Evolutionary conservation across 2,329 filamentous ascomycete genomes (phyloP), one percentile per base, ranked within the genome.

Genomic region (Aspergillus awamori): DNA sequence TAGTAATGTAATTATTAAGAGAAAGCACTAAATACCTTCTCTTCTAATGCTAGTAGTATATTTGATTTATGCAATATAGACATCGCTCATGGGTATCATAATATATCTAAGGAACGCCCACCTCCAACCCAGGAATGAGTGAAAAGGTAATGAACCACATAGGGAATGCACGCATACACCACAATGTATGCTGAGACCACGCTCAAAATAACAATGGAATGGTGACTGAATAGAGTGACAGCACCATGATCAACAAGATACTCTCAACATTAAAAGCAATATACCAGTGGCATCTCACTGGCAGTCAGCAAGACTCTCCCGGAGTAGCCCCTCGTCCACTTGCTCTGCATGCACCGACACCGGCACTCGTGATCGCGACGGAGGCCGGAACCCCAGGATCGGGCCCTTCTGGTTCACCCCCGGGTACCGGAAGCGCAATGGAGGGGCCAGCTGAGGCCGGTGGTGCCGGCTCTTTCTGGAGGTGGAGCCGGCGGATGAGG

Each of bases 371-470:
- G 84, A 70, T 74, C 81, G 74, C 77, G 84, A 70, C 75, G 85
- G 75, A 77, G 84, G 70, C 76, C 86, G 82, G 65, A 94, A 89
- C 0, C 91, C 91, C 0, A 89, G 86, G 47, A 95, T 89, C 0
- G 86, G 83, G 0, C 91, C 91, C 1, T 86, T 83, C 72, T 94
- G 91, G 69, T 95, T 95, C 71, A 95, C 92, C 0, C 91, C 91
- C 1, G 90, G 85, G 4, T 84, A 77, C 47, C 91, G 82, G 47
- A 74, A 75, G 13, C 67, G 63, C 47, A 71, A 59, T 17, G 38
- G 43, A 8, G 63, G 55, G 28, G 24, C 45, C 4, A 49, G 33
- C 15, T 65, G 58, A 38, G 59, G 36, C 24, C 48, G 57, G 15
- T 54, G 57, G 22, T 54, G 45, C 33, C 59, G 61, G 20, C 49